Conservation (phyloP, 768 basidiomycete genomes). For the Sarcomyxa edulis region DNA sequence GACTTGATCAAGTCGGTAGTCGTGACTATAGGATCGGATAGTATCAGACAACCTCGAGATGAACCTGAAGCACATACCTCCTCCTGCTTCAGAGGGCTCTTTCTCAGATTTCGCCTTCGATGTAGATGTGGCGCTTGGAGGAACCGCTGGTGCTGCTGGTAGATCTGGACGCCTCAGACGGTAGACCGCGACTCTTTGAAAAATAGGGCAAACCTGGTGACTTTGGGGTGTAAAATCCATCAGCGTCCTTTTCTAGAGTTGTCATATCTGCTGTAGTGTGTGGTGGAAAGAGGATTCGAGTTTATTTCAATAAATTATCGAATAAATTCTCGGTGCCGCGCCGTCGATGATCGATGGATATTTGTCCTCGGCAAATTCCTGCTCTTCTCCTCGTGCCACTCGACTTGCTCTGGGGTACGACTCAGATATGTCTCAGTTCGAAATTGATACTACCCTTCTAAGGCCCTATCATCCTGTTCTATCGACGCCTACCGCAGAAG, state of each 20-base stretch:
- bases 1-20: constrained; percentile 66
- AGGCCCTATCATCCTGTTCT: no score
- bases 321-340: no score
- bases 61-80: not conserved
- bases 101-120: constrained; percentile 6
- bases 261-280: constrained; percentile 11
- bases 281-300: not conserved
- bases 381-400: no score
- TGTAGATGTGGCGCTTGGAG: constrained; percentile 11
- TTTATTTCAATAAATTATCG: not conserved
- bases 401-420: no score
- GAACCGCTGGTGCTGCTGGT: constrained; percentile 16
- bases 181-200: constrained; percentile 2
- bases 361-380: no score
- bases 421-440: no score
- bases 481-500: no score
- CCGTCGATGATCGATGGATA: no score
- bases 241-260: constrained; percentile 68
- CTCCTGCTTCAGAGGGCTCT: constrained; percentile 15
- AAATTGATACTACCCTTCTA: no score
- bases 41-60: not conserved
- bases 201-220: not conserved
- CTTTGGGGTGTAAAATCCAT: constrained; percentile 69
- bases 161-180: no score
- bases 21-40: constrained; percentile 15